These are phyloP conservation scores for Euphorbia neoarborescens DNA, from an alignment of 441 rosid species.

Conservation along the genomic window DNA sequence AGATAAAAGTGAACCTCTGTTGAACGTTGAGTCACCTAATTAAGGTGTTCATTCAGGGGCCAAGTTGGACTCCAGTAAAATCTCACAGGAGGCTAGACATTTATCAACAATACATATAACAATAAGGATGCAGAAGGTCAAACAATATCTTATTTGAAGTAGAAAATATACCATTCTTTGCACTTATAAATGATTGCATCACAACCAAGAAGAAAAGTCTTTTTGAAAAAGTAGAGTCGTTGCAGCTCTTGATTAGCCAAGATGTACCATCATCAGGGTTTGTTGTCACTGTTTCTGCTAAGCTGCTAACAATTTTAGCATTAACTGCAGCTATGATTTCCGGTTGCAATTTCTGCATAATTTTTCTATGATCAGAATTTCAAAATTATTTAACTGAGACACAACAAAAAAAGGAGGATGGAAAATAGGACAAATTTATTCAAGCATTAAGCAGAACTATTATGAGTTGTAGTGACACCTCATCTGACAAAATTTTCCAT, in stretches of 20 bases:
- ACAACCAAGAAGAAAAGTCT: conserved; percentile 60
- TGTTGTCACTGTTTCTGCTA: conserved; percentile 47
- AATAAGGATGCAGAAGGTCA: background rate
- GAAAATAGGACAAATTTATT: background rate
- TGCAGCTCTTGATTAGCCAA: conserved; percentile 52
- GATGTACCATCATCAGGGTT: conserved; percentile 45
- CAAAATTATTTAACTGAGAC: conserved; percentile 20
- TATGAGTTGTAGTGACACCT: background rate
- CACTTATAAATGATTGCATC: conserved; percentile 50
- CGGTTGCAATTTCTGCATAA: conserved; percentile 45
- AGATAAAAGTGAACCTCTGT: background rate
- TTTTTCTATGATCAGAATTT: conserved; percentile 25
- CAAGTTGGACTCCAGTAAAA: background rate
- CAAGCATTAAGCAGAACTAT: background rate
- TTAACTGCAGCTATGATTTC: conserved; percentile 46
- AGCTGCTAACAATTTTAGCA: conserved; percentile 49
- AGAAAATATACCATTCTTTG: conserved; percentile 35
- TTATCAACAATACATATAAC: background rate
- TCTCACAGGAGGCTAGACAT: background rate
- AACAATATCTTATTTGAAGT: background rate
- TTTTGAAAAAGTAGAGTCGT: conserved; percentile 48
- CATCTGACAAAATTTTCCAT: background rate
- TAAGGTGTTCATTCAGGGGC: background rate
- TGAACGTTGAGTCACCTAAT: background rate
- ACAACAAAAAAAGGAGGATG: background rate